phyloP scores from a whole-genome alignment of 129 eudicot species.

The Arctium minus region DNA sequence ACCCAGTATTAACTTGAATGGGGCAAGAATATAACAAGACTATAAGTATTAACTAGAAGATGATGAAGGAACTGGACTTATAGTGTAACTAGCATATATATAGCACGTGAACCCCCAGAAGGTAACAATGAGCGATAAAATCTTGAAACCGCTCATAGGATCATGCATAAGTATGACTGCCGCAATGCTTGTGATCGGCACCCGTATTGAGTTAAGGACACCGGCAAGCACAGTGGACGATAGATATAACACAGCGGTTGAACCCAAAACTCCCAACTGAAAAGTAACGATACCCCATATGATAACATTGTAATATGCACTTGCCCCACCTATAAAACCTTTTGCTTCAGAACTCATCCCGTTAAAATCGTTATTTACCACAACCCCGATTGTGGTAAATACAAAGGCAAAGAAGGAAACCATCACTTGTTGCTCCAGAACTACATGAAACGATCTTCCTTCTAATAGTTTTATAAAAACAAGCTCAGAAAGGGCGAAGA shows the following conservation, averaged over 20 bases:
- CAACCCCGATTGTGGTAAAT: conserved; percentile 69
- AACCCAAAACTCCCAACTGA: conserved; percentile 84
- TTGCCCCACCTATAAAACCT: conserved; percentile 61
- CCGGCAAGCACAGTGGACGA: conserved; percentile 92
- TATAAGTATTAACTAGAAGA: conserved; percentile 22
- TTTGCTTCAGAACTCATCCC: conserved; percentile 64
- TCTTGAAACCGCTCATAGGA: conserved; percentile 98
- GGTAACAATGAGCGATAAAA: conserved; percentile 64
- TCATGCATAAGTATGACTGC: conserved; percentile 78
- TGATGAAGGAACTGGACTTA: conserved; percentile 23
- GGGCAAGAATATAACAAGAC: conserved; percentile 2
- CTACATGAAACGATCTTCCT: conserved; percentile 75
- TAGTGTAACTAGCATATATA: conserved; percentile 65
- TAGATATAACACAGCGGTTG: conserved; percentile 60
- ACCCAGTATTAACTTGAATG: neutral
- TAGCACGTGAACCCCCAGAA: conserved; percentile 89
- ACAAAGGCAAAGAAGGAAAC: conserved; percentile 77
- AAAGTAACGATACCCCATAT: conserved; percentile 73
- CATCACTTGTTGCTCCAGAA: conserved; percentile 87
- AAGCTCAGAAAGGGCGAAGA: conserved; percentile 85
- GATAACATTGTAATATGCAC: conserved; percentile 56
- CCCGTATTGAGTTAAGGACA: conserved; percentile 77
- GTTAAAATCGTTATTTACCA: conserved; percentile 47
- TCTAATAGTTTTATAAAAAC: conserved; percentile 64
- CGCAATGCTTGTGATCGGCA: conserved; percentile 85